Evolutionary conservation across 148 eudicot genomes (phyloP), one percentile per base, ranked within the genome.

Genomic region (Dysphania ambrosioides): DNA sequence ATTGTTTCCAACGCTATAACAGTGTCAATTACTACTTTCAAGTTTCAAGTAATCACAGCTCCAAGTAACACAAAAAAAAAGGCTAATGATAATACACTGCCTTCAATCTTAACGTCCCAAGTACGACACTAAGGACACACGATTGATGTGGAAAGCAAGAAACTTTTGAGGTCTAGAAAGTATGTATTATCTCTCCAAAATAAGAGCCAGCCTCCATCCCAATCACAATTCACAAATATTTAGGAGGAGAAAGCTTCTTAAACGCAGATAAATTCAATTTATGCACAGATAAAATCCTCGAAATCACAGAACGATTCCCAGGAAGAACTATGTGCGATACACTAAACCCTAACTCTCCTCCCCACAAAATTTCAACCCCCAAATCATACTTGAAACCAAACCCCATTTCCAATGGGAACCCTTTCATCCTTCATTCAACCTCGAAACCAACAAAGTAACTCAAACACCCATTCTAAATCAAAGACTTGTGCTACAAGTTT

Each of bases 221-320:
- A 59, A 5, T 2, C 11, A 1, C 3, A 73, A n/a, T 0, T 1
- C 26, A 31, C n/a, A n/a, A n/a, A n/a, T n/a, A n/a, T n/a, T n/a
- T n/a, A 8, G 41, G 41, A 61, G 67, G 42, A 63, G 64, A 66
- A 30, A 16, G 59, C 70, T 42, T 34, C 6, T 23, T 2, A n/a
- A 24, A 55, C 19, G 29, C 6, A 68, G 78, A 83, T 77, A 58
- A 40, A 53, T 72, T 75, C 41, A 55, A 5, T 80, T 2, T 83
- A 73, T 69, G 86, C 83, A 83, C 83, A 80, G 84, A 83, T 78
- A 83, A 83, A 83, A 83, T 80, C 86, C 72, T 80, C 62, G 49
- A 81, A 80, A 78, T 59, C 86, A 83, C 10, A 21, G 3, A 5
- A 24, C 56, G 81, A 71, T 53, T 60, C 81, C 81, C 70, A 80